Percentiles rank a stretch among this genome's conserved stretches.
Conservation (phyloP, 148 eudicot genomes). For the Heliosperma pusillum region DNA sequence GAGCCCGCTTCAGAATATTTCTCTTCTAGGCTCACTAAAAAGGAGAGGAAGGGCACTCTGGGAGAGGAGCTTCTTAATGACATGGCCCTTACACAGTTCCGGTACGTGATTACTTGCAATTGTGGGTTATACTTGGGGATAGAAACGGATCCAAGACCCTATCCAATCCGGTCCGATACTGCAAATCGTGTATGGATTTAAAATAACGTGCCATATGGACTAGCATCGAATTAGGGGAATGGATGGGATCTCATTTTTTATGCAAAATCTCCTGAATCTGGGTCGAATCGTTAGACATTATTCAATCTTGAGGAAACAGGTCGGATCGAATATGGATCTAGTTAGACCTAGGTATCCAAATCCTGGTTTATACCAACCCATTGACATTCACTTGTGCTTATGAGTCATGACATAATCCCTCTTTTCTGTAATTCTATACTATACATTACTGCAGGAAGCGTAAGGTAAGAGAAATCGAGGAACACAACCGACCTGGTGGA, state of each 20-base stretch:
- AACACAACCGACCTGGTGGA: constrained; percentile 52
- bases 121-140: not conserved
- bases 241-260: too few relatives aligned
- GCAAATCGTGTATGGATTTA: too few relatives aligned
- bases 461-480: constrained; percentile 84
- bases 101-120: constrained; percentile 34
- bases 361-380: not conserved
- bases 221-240: too few relatives aligned
- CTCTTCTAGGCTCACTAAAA: constrained; percentile 71
- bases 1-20: constrained; percentile 61
- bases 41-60: constrained; percentile 75
- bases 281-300: too few relatives aligned
- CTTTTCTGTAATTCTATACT: not conserved
- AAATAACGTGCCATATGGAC: too few relatives aligned
- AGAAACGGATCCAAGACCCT: not conserved
- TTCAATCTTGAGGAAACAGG: not conserved
- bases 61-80: constrained; percentile 84
- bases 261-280: too few relatives aligned
- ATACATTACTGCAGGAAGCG: constrained; percentile 59
- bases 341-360: not conserved
- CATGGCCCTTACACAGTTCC: constrained; percentile 43
- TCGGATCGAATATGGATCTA: not conserved
- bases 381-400: not conserved
- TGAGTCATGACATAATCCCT: not conserved
- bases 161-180: too few relatives aligned